Evolutionary conservation across 306 rosid genomes (phyloP).

Genomic region (Hippophae gyantsensis): DNA sequence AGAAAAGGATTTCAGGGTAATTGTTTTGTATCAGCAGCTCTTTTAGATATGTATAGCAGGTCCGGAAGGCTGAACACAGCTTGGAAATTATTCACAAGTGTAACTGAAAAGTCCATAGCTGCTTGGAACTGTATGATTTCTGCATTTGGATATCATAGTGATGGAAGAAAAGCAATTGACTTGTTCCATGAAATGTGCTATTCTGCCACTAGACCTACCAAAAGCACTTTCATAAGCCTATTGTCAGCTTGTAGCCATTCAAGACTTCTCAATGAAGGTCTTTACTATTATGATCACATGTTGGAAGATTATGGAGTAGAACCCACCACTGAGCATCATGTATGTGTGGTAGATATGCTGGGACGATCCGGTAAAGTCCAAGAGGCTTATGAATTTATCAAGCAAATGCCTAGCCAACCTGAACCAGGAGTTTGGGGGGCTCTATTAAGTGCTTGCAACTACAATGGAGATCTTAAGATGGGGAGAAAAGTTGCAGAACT

Average conservation of each 20-base stretch:
- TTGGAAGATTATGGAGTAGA: conserved; percentile 30
- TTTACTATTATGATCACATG: conserved; percentile 34
- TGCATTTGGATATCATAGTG: conserved; percentile 42
- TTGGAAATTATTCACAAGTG: conserved; percentile 29
- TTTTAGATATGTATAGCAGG: conserved; percentile 44
- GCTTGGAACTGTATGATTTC: conserved; percentile 52
- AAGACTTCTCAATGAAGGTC: conserved; percentile 38
- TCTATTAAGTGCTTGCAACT: conserved; percentile 46
- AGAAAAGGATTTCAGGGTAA: conserved; percentile 24
- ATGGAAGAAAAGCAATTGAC: conserved; percentile 37
- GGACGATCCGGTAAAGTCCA: conserved; percentile 42
- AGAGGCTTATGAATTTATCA: conserved; percentile 37
- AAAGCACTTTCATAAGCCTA: conserved; percentile 48
- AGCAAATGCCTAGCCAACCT: conserved; percentile 17
- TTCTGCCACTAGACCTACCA: conserved; percentile 31
- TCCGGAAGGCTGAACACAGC: conserved; percentile 46
- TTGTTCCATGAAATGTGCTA: conserved; percentile 35
- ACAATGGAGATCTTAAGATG: conserved; percentile 48
- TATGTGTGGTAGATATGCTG: conserved; percentile 43
- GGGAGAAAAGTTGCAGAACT: conserved; percentile 38
- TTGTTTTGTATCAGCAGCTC: conserved; percentile 44
- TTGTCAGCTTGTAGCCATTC: conserved; percentile 59
- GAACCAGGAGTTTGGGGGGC: conserved; percentile 49
- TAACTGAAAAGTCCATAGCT: conserved; percentile 34
- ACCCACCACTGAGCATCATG: conserved; percentile 45